These are phyloP conservation scores for Wakefieldia striispora DNA, from an alignment of 768 basidiomycete species.

Conservation along the genomic window DNA sequence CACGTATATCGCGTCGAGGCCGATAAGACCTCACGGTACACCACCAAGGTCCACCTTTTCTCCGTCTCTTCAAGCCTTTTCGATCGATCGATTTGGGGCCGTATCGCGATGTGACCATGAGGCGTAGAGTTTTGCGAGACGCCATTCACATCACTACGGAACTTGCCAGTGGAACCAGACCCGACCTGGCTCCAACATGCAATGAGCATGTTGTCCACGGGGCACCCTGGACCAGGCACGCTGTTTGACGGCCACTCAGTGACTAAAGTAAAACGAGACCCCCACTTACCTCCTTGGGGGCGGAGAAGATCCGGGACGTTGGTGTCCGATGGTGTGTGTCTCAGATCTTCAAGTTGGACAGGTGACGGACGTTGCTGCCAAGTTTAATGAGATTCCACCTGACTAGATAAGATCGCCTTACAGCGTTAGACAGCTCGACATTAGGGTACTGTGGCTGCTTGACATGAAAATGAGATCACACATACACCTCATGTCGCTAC, in stretches of 20 bases:
- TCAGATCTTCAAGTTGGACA: no score
- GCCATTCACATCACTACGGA: not conserved
- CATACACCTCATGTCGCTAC: no score
- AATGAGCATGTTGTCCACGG: not conserved
- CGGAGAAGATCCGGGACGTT: not conserved
- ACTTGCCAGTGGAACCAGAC: not conserved
- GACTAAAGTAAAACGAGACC: no score
- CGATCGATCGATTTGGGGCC: not conserved
- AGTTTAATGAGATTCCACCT: not conserved
- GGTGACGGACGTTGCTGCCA: not conserved
- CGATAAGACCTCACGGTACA: no score
- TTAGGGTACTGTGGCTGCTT: not conserved
- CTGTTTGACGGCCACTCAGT: not conserved
- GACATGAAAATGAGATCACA: not conserved
- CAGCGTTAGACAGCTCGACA: no score
- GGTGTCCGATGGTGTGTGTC: not conserved
- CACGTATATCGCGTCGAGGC: no score
- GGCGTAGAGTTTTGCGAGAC: constrained; percentile 3
- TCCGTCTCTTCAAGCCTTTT: not conserved
- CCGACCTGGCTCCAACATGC: not conserved
- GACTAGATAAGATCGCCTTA: not conserved
- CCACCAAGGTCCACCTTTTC: no score
- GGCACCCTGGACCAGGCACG: not conserved
- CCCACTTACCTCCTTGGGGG: no score
- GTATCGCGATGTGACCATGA: constrained; percentile 1